Percentiles rank a stretch among this genome's conserved stretches.
phyloP scores from a whole-genome alignment of 441 rosid species.

The Adansonia rubrostipa region DNA sequence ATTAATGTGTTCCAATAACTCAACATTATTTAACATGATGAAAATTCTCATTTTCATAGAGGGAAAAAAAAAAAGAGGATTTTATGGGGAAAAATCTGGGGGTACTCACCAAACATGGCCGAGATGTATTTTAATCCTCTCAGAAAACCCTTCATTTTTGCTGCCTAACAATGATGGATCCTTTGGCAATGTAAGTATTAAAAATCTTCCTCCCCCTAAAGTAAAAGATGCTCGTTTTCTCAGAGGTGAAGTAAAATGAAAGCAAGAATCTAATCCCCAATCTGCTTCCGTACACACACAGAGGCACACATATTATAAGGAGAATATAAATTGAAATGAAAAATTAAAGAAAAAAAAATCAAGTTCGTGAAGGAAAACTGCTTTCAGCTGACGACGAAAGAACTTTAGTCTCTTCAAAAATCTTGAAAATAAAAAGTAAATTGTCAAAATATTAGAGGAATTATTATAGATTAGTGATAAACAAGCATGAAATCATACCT shows the following conservation, averaged over 20 bases:
- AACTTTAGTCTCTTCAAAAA: neutral
- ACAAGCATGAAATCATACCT: neutral
- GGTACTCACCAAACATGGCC: constrained; percentile 60
- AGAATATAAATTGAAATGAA: neutral
- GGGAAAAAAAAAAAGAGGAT: too few relatives aligned
- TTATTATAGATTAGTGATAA: neutral
- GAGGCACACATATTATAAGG: too few relatives aligned
- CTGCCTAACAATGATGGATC: constrained; percentile 33
- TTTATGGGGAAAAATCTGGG: neutral
- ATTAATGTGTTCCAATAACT: neutral
- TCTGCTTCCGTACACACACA: neutral
- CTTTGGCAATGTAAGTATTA: constrained; percentile 19
- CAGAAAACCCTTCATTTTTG: constrained; percentile 61
- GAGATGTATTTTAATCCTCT: constrained; percentile 64
- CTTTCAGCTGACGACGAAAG: neutral
- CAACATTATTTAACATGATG: too few relatives aligned
- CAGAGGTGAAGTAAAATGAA: constrained; percentile 3
- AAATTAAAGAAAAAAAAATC: neutral
- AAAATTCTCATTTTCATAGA: neutral
- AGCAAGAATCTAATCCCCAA: constrained; percentile 4
- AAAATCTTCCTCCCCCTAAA: constrained; percentile 27
- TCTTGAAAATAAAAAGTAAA: neutral
- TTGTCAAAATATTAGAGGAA: neutral
- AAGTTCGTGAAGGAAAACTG: neutral
- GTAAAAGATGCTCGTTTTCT: neutral